Percentiles rank a stretch among this genome's conserved stretches.
Evolutionary conservation across 2,329 filamentous ascomycete species (phyloP).

Genomic region (Ceratocystis variospora): DNA sequence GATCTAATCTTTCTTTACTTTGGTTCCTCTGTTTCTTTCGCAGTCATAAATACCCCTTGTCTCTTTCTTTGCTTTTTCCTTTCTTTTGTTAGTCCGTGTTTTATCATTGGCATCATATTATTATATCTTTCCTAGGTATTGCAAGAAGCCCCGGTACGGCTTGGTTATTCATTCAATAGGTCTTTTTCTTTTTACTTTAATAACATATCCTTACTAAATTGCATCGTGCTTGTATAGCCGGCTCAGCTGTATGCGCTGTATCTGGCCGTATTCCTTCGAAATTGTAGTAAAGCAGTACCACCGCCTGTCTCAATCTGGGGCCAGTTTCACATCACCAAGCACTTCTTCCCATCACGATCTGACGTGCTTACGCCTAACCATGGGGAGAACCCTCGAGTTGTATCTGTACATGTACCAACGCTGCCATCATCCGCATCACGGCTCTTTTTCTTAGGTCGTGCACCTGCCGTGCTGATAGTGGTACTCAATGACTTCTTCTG

Average conservation of each 20-base stretch:
- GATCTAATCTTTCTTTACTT: slow-evolving; percentile 10
- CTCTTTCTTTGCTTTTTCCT: background rate
- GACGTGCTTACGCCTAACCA: background rate
- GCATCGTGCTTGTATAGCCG: background rate
- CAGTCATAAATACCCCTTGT: background rate
- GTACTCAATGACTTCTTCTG: slow-evolving; percentile 22
- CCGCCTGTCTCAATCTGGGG: background rate
- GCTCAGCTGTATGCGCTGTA: too few species aligned
- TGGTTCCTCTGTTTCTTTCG: slow-evolving; percentile 3
- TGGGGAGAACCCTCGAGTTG: slow-evolving; percentile 27
- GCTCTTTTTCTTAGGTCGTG: slow-evolving; percentile 24
- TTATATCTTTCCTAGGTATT: background rate
- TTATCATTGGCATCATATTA: background rate
- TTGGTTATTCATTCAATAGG: background rate
- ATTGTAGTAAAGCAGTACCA: background rate
- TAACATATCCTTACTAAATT: background rate
- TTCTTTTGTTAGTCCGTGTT: slow-evolving; percentile 1
- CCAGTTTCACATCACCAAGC: slow-evolving; percentile 36
- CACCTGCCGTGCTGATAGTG: slow-evolving; percentile 10
- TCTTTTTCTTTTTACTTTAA: background rate
- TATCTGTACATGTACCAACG: slow-evolving; percentile 41
- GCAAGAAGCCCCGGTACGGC: background rate
- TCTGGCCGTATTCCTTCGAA: too few species aligned
- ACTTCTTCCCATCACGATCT: slow-evolving; percentile 31
- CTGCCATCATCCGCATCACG: slow-evolving; percentile 31